Base-by-base conservation (phyloP, 2,329 filamentous ascomycete genomes). In the Pseudogymnoascus pannorum region DNA sequence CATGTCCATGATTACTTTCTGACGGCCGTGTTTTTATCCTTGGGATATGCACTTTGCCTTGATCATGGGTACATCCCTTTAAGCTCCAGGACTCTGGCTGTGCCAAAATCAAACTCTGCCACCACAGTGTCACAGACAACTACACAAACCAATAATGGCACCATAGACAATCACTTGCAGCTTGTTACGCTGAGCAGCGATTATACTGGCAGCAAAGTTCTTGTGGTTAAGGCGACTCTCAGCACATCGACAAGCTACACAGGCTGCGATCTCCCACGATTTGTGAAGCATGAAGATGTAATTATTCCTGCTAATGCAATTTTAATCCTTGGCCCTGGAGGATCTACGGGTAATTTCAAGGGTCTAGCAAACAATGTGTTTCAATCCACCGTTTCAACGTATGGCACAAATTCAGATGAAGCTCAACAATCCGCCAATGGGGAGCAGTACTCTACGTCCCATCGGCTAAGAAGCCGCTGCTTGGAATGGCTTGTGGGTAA, bases 11-110 rank as follows among this genome's bases (percentile, higher is more conserved):
- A 72, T 57, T 63, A 65, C 14, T 72, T 73, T 38, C 68, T 73
- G 54, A 72, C 72, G 51, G 68, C 72, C 11, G 69, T 72, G 18
- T 67, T 72, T 26, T 68, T 67, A 18, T 70, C 70, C 18, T 62
- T 73, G 24, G 64, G 69, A 2, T 70, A 68, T 63, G 65, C 67
- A 57, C 70, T 73, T 57, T 72, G 70, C 60, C 68, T 66, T 51
- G 69, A 71, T 44, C 64, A 70, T 44, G 64, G 65, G 14, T 71
- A 68, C 51, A 66, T 73, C 57, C 70, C 71, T 31, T 62, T 73
- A 24, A 73, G 72, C 64, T 68, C 71, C 14, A 68, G 71, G 58
- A 73, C 71, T 36, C 61, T 73, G 60, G 66, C 72, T 57, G 61
- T 66, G 18, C 65, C 61, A 26, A 29, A 59, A 58, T 62, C 61